A percentile compares a stretch with the other conserved stretches of the same genome.
These are phyloP conservation scores for Chaetoceros muelleri DNA, from an alignment of 108 stramenopile species.

Conservation along the genomic window DNA sequence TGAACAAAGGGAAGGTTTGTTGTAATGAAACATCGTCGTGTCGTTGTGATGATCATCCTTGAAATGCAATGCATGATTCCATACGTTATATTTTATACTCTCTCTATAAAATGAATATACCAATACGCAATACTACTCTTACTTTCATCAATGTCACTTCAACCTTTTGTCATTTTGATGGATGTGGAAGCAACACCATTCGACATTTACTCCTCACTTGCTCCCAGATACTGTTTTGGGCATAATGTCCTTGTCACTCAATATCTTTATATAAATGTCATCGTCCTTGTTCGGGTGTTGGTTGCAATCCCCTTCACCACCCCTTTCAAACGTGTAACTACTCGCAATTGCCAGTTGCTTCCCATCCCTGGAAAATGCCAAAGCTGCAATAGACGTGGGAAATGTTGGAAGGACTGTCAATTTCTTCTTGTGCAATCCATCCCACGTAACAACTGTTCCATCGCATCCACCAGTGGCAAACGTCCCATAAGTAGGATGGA, in stretches of 20 bases:
- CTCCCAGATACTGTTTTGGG: background rate
- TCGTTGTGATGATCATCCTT: too few relatives aligned
- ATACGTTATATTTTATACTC: too few relatives aligned
- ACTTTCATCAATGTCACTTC: too few relatives aligned
- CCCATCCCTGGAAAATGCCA: slow-evolving; percentile 80
- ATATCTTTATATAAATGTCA: background rate
- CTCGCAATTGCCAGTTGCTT: slow-evolving; percentile 83
- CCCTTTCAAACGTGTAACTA: slow-evolving; percentile 95
- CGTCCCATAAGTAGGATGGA: slow-evolving; percentile 77
- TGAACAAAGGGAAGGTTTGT: slow-evolving; percentile 32
- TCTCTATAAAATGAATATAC: too few relatives aligned
- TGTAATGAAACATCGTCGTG: too few relatives aligned
- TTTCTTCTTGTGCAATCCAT: slow-evolving; percentile 71
- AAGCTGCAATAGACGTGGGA: slow-evolving; percentile 74
- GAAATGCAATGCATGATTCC: too few relatives aligned
- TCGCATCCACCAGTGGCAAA: slow-evolving; percentile 93
- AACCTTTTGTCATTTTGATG: too few relatives aligned
- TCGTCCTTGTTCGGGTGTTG: background rate
- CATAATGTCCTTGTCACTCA: background rate
- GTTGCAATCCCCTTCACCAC: slow-evolving; percentile 9
- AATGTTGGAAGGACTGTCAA: slow-evolving; percentile 50
- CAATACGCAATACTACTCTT: too few relatives aligned
- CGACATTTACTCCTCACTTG: background rate
- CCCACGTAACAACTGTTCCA: slow-evolving; percentile 89
- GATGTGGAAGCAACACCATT: background rate